Percentiles rank a stretch among this genome's conserved stretches.
These are phyloP conservation scores for Trypanosoma theileri DNA, from an alignment of 208 protist species.

Conservation along the genomic window DNA sequence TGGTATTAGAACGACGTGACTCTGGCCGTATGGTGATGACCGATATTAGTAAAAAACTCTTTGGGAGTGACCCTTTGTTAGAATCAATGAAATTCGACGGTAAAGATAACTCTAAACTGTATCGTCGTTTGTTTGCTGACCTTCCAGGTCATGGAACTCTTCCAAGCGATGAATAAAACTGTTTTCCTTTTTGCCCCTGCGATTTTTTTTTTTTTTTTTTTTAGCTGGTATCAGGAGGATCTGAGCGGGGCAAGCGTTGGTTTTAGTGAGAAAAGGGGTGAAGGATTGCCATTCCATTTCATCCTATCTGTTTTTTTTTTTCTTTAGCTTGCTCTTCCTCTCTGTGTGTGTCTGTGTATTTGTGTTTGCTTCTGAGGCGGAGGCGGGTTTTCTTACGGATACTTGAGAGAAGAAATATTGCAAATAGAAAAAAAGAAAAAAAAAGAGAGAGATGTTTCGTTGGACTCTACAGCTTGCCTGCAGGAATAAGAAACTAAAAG, in stretches of 20 bases:
- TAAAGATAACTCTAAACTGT: constrained; percentile 59
- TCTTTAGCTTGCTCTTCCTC: constrained; percentile 3
- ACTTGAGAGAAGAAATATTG: too few species aligned
- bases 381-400: too few species aligned
- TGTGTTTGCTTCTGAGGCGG: too few species aligned
- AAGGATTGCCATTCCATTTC: neutral
- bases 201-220: too few species aligned
- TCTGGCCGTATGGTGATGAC: constrained; percentile 74
- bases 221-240: neutral
- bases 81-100: constrained; percentile 85
- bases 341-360: too few species aligned
- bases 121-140: constrained; percentile 44
- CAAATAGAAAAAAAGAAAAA: too few species aligned
- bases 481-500: neutral
- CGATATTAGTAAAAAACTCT: constrained; percentile 76
- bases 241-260: neutral
- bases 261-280: neutral
- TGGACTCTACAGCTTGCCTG: neutral
- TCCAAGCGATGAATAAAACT: too few species aligned
- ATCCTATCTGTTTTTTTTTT: neutral
- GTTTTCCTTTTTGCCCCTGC: too few species aligned
- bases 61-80: constrained; percentile 81
- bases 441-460: neutral
- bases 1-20: constrained; percentile 75
- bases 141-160: too few species aligned